Conservation (phyloP, 2,329 filamentous ascomycete genomes). For the Aspergillus neoniger region DNA sequence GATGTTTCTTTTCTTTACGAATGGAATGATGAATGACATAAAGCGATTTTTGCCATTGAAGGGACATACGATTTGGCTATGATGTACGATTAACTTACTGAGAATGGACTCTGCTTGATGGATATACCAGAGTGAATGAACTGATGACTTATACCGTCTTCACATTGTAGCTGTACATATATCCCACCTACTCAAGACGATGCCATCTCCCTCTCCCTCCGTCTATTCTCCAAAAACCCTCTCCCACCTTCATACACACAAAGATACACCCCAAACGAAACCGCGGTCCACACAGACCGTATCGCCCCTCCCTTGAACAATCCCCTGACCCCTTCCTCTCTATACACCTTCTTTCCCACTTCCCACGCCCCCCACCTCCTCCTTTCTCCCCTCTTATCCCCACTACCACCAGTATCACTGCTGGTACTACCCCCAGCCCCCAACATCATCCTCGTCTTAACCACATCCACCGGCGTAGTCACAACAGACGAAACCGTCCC, state of each 20-base stretch:
- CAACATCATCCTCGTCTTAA: slow-evolving; percentile 90
- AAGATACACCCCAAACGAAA: slow-evolving; percentile 81
- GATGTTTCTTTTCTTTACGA: too few relatives aligned
- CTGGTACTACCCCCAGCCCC: slow-evolving; percentile 47
- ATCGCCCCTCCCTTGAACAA: slow-evolving; percentile 73
- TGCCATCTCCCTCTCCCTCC: slow-evolving; percentile 20
- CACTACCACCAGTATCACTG: slow-evolving; percentile 15
- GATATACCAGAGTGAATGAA: too few relatives aligned
- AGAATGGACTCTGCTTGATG: too few relatives aligned
- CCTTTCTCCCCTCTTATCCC: slow-evolving; percentile 12
- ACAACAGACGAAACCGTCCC: slow-evolving; percentile 74
- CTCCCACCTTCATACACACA: slow-evolving; percentile 83
- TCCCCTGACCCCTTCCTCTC: slow-evolving; percentile 68
- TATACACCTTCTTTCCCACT: slow-evolving; percentile 66
- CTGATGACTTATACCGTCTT: background rate
- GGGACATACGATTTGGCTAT: too few relatives aligned
- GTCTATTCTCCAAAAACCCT: slow-evolving; percentile 53
- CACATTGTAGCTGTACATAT: too few relatives aligned
- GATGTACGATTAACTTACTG: too few relatives aligned
- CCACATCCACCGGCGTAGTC: slow-evolving; percentile 87
- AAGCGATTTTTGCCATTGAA: too few relatives aligned
- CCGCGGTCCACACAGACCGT: slow-evolving; percentile 75
- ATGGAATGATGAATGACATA: slow-evolving; percentile 6
- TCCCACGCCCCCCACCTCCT: slow-evolving; percentile 25
- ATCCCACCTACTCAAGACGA: too few relatives aligned